Conservation (phyloP, 495 filamentous ascomycete species). For the Penicillium argentinense region DNA sequence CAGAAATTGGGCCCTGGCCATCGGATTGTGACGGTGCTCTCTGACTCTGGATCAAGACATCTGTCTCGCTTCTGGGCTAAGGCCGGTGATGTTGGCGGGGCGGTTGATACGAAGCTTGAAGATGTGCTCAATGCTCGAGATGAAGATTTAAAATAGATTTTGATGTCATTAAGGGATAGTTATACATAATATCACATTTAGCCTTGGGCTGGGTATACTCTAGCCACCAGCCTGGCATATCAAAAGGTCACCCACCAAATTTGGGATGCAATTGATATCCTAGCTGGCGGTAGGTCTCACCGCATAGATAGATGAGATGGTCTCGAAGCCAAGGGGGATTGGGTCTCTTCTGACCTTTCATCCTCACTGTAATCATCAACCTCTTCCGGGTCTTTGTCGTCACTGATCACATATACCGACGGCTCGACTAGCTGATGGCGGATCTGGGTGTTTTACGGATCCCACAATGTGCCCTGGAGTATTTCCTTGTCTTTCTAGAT, state of each 20-base stretch:
- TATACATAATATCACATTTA: too few species aligned
- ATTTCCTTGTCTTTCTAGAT: too few species aligned
- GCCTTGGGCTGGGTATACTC: too few species aligned
- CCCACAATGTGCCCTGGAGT: too few species aligned
- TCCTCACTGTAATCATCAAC: background rate
- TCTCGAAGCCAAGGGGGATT: too few species aligned
- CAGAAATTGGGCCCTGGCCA: conserved; percentile 72
- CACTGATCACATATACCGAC: background rate
- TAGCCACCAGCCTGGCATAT: too few species aligned
- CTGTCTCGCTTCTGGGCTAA: conserved; percentile 92
- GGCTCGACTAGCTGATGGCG: background rate
- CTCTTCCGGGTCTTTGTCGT: conserved; percentile 5
- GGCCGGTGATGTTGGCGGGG: conserved; percentile 67
- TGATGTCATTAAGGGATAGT: conserved; percentile 3
- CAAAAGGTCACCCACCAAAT: too few species aligned
- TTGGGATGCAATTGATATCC: too few species aligned
- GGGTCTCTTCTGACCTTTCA: background rate
- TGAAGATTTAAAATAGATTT: conserved; percentile 30
- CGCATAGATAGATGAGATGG: too few species aligned
- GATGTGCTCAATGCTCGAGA: conserved; percentile 50
- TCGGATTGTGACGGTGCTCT: conserved; percentile 85
- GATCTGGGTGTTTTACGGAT: background rate
- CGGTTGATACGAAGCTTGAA: conserved; percentile 49
- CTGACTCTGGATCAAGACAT: conserved; percentile 88
- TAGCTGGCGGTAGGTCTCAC: too few species aligned